Evolutionary conservation across 495 filamentous ascomycete species (phyloP).

Genomic region (Evansstolkia leycettana): DNA sequence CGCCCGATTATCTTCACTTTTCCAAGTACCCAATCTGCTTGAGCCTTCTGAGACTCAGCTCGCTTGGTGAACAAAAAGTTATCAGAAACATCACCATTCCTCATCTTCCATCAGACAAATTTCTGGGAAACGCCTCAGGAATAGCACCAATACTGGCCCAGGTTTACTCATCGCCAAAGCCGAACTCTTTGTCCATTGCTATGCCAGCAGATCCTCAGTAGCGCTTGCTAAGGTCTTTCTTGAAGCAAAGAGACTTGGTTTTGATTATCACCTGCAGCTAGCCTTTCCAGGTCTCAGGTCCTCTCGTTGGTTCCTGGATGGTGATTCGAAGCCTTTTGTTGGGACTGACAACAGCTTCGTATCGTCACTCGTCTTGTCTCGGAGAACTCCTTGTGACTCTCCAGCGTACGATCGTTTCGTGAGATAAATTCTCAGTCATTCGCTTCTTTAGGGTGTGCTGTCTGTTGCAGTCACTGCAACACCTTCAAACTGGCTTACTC

Average conservation of each 20-base stretch:
- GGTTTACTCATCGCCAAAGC: background rate
- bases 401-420: constrained; percentile 26
- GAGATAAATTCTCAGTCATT: constrained; percentile 38
- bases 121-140: background rate
- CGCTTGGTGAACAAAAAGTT: background rate
- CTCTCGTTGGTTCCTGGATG: constrained; percentile 17
- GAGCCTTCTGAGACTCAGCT: background rate
- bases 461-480: constrained; percentile 39
- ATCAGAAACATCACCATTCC: background rate
- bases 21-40: background rate
- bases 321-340: constrained; percentile 25
- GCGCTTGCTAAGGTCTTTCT: background rate
- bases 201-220: background rate
- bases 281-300: constrained; percentile 20
- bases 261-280: constrained; percentile 24
- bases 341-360: constrained; percentile 26
- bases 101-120: background rate
- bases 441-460: constrained; percentile 31
- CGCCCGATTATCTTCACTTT: background rate
- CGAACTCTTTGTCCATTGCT: background rate
- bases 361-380: constrained; percentile 34
- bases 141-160: background rate
- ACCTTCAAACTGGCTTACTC: constrained; percentile 44
- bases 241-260: constrained; percentile 13
- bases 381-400: constrained; percentile 23